These are phyloP conservation scores for Cladophialophora yegresii DNA, from an alignment of 2,329 filamentous ascomycete species.

Conservation along the genomic window DNA sequence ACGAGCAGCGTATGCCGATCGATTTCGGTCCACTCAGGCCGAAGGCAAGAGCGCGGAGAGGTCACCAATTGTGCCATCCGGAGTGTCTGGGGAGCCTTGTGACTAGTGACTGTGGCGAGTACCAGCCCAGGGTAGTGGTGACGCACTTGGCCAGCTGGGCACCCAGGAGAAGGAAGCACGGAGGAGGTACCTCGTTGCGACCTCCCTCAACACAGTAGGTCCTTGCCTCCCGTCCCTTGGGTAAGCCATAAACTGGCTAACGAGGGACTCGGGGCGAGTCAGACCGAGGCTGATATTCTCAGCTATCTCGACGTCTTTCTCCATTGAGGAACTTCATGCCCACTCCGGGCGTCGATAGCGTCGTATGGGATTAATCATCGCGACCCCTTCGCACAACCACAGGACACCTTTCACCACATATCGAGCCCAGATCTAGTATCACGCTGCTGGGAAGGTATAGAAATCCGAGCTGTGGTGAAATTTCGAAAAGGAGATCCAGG, in stretches of 20 bases:
- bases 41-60: constrained; percentile 7
- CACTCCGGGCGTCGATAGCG: background rate
- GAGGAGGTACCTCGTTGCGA: background rate
- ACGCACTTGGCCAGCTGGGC: background rate
- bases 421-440: background rate
- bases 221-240: background rate
- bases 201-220: background rate
- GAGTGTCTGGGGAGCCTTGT: constrained; percentile 19
- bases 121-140: too few species aligned
- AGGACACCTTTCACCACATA: background rate
- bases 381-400: constrained; percentile 5
- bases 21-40: constrained; percentile 22
- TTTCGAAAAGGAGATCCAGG: background rate
- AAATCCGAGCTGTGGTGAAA: background rate
- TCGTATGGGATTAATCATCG: constrained; percentile 20
- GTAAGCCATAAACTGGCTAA: constrained; percentile 10
- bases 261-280: constrained; percentile 7
- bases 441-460: background rate
- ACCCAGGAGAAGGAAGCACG: background rate
- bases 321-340: constrained; percentile 5
- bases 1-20: background rate
- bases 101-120: constrained; percentile 15
- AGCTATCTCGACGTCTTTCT: background rate
- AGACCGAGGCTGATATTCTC: constrained; percentile 22
- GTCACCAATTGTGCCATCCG: constrained; percentile 6